Percentiles rank a stretch among this genome's conserved stretches.
Conservation (phyloP, 305 asterid species). For the Andrographis paniculata region DNA sequence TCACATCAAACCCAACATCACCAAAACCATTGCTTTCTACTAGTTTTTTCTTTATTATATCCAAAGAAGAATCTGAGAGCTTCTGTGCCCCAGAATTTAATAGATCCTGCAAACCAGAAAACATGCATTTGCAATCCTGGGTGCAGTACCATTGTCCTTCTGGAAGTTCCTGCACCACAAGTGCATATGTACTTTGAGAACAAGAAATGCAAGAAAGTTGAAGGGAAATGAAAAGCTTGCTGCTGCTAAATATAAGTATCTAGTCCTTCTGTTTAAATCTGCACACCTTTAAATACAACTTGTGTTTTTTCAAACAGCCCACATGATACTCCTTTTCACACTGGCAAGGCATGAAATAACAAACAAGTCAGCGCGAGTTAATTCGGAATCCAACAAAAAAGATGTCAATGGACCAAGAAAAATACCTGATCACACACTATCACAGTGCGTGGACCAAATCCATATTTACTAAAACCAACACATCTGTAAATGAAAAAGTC, state of each 20-base stretch:
- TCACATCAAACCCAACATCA: constrained; percentile 31
- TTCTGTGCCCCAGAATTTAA: constrained; percentile 38
- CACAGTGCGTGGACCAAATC: constrained; percentile 98
- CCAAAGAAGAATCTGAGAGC: constrained; percentile 35
- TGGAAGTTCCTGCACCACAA: constrained; percentile 37
- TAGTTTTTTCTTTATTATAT: constrained; percentile 31
- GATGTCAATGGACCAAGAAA: constrained; percentile 16
- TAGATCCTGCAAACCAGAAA: constrained; percentile 28
- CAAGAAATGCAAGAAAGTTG: background rate
- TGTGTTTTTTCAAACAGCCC: constrained; percentile 89
- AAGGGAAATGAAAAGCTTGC: background rate
- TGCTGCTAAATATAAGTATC: constrained; percentile 1
- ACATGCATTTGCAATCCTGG: constrained; percentile 36
- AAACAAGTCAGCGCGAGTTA: constrained; percentile 10
- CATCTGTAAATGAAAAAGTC: constrained; percentile 46
- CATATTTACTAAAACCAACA: constrained; percentile 87
- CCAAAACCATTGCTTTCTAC: constrained; percentile 14
- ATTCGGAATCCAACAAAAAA: constrained; percentile 8
- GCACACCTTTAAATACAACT: constrained; percentile 78
- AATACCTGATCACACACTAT: constrained; percentile 95
- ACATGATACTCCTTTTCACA: constrained; percentile 98
- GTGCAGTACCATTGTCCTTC: constrained; percentile 55
- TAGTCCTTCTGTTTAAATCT: no score
- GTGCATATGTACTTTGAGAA: constrained; percentile 9
- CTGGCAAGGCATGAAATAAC: constrained; percentile 28